Evolutionary conservation across 176 grass and related monocot species (phyloP).

Genomic region (Musa acuminata): DNA sequence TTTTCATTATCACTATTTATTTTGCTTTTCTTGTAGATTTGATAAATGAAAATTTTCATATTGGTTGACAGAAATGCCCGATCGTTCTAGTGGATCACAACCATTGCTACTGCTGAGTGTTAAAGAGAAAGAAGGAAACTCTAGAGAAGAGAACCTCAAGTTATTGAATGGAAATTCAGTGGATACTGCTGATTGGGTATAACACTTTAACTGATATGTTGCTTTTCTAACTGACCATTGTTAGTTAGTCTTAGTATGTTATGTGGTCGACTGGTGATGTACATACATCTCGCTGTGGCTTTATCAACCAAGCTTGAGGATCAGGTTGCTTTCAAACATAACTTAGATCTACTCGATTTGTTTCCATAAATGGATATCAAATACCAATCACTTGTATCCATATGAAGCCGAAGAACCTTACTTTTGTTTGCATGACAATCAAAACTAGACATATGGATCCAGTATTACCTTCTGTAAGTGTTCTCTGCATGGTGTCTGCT

Average conservation of each 20-base stretch:
- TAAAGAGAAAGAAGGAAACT: conserved; percentile 65
- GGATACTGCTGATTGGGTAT: conserved; percentile 72
- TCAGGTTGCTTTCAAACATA: background rate
- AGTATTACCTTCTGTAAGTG: too few species aligned
- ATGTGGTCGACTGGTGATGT: background rate
- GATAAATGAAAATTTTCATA: background rate
- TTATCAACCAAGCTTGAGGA: background rate
- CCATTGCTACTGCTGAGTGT: conserved; percentile 60
- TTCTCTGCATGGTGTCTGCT: too few species aligned
- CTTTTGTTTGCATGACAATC: too few species aligned
- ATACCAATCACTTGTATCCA: background rate
- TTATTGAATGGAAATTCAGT: conserved; percentile 58
- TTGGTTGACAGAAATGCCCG: conserved; percentile 65
- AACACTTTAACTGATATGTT: background rate
- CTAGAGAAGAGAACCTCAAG: conserved; percentile 65
- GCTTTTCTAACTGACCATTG: background rate
- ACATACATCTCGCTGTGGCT: background rate
- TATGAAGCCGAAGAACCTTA: background rate
- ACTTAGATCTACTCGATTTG: background rate
- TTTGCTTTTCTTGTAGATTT: background rate
- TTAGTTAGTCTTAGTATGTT: background rate
- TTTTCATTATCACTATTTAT: background rate
- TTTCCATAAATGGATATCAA: background rate
- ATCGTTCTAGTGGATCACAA: conserved; percentile 50
- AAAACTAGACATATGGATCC: too few species aligned